Percentiles rank a stretch among this genome's conserved stretches.
Evolutionary conservation across 805 yeast species (phyloP).

Genomic region (Kockiozyma suomiensis): DNA sequence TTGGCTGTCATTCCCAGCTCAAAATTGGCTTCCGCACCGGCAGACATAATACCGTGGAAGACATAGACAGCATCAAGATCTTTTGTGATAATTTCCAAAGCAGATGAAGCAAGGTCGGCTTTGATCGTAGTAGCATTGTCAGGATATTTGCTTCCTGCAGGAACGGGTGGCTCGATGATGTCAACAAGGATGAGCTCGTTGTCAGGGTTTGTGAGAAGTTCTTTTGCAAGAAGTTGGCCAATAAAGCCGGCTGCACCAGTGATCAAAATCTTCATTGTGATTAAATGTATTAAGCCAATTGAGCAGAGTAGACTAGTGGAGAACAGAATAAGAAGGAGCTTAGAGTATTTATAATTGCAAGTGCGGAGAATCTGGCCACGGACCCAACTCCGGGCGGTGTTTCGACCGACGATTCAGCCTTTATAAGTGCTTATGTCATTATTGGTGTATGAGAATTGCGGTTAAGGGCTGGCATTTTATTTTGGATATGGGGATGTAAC

Average conservation of each 20-base stretch:
- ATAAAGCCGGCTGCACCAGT: constrained; percentile 39
- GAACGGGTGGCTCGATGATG: constrained; percentile 33
- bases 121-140: constrained; percentile 13
- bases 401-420: not conserved
- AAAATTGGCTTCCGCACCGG: constrained; percentile 37
- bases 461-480: not conserved
- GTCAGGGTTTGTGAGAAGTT: constrained; percentile 23
- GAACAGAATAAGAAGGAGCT: not conserved
- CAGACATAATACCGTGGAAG: constrained; percentile 39
- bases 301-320: not conserved
- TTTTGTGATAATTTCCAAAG: constrained; percentile 12
- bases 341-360: not conserved
- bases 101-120: constrained; percentile 32
- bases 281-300: not conserved
- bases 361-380: constrained; percentile 4
- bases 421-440: not conserved
- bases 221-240: constrained; percentile 36
- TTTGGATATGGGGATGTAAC: too few species aligned
- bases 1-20: constrained; percentile 38
- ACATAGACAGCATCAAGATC: constrained; percentile 31
- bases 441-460: not conserved
- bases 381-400: not conserved
- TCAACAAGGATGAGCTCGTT: constrained; percentile 33
- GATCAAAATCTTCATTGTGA: constrained; percentile 30
- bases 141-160: constrained; percentile 17